Base-by-base conservation (phyloP, 352 stramenopile species). In the Phytophthora chlamydospora region DNA sequence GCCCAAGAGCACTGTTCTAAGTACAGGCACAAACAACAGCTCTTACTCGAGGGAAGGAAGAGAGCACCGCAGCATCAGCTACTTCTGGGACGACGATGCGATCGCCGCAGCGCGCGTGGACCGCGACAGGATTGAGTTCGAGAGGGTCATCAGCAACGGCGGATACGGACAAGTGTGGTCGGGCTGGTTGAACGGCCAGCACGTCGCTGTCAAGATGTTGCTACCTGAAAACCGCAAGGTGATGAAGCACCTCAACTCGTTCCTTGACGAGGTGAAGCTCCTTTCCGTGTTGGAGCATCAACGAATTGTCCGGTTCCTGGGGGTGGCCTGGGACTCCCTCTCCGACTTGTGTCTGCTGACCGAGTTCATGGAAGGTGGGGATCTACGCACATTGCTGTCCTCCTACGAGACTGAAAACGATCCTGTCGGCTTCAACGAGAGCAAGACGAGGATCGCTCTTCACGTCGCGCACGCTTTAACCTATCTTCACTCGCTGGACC, bases 131-230 rank as follows among this genome's bases (percentile, higher is more conserved):
- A 54, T 73, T 33, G 52, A 66, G 8, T 52, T 73, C 11, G 53
- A 60, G 46, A 8, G 29, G 39, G 47, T 73, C 35, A 66, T 73
- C 33, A 62, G 58, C 32, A 41, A 61, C 3, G 65, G 65, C 1
- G 65, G 57, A 14, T 61, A 62, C 24, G 59, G 58, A 38, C 58
- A 69, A 14, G 65, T 73, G 17, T 52, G 58, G 17, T 61, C 42
- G 1, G 65, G 58, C 4, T 66, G 50, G 47, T 65, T 66, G 17
- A 73, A 73, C 40, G 59, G 59, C 16, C 60, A 69, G 12, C 65
- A 68, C 36, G 52, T 73, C 36, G 65, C 65, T 21, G 60, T 73
- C 31, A 73, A 73, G 47, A 69, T 73, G 65, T 21, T 73, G 35
- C 53, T 69, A 17, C 65, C 65, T 4, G 59, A 73, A 16, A 50